phyloP scores from a whole-genome alignment of 805 yeast species.

The Pichia cephalocereana region DNA sequence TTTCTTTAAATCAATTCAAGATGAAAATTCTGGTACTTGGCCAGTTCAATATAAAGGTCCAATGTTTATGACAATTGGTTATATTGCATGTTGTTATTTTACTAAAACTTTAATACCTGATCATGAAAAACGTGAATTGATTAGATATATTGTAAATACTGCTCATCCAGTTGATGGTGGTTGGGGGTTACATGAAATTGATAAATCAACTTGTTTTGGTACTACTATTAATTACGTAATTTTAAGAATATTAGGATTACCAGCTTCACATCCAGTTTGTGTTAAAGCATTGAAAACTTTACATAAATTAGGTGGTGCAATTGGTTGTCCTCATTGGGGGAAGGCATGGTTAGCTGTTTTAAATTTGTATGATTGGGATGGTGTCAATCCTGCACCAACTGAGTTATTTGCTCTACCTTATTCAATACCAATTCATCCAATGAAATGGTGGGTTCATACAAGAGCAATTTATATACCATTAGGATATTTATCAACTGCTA shows the following conservation, averaged over 20 bases:
- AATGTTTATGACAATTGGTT: constrained; percentile 93
- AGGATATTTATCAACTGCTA: constrained; percentile 64
- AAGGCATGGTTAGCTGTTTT: constrained; percentile 81
- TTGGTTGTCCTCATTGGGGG: constrained; percentile 95
- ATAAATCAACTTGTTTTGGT: constrained; percentile 92
- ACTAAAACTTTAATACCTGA: constrained; percentile 61
- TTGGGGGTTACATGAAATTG: constrained; percentile 93
- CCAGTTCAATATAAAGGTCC: constrained; percentile 96
- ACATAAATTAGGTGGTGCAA: constrained; percentile 75
- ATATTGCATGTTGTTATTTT: constrained; percentile 64
- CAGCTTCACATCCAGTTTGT: constrained; percentile 67
- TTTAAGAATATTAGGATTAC: constrained; percentile 73
- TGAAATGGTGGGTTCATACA: constrained; percentile 98
- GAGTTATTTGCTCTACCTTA: constrained; percentile 89
- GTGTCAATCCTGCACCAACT: constrained; percentile 97
- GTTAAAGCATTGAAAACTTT: constrained; percentile 66
- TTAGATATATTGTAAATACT: constrained; percentile 79
- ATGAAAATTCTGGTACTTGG: constrained; percentile 67
- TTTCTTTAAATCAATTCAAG: constrained; percentile 65
- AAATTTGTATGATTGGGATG: constrained; percentile 86
- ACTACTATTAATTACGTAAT: constrained; percentile 79
- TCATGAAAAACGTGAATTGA: constrained; percentile 56
- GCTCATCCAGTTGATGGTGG: constrained; percentile 99
- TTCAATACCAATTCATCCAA: constrained; percentile 78
- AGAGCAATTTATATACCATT: constrained; percentile 83